Percentiles rank a stretch among this genome's conserved stretches.
These are phyloP conservation scores for Coemansia sp. DNA, from an alignment of 192 early-diverging fungal genomes.

Conservation along the genomic window DNA sequence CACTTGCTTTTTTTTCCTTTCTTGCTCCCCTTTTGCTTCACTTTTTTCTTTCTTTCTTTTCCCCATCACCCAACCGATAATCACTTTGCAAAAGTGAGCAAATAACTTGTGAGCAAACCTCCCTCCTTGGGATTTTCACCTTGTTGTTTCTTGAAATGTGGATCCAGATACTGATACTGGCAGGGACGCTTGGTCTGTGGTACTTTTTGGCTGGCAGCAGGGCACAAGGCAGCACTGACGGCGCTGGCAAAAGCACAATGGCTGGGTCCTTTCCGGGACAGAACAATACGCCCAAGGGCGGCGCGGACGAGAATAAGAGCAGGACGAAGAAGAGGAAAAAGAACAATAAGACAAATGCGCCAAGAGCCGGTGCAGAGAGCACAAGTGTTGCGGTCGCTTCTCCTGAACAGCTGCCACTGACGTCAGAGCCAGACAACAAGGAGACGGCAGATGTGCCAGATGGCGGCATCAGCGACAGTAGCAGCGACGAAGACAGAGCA, in stretches of 20 bases:
- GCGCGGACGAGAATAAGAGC: neutral
- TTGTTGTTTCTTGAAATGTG: conserved; percentile 13
- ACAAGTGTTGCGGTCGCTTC: neutral
- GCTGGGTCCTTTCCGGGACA: conserved; percentile 20
- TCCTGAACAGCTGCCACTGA: neutral
- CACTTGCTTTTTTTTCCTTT: no score
- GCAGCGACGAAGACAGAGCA: neutral
- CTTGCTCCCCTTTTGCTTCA: neutral
- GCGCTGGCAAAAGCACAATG: conserved; percentile 2
- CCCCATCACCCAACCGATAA: neutral
- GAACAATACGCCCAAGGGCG: neutral
- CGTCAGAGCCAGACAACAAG: neutral
- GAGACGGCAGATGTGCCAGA: neutral
- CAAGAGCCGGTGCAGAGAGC: neutral
- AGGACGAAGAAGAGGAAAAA: conserved; percentile 9
- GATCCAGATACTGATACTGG: conserved; percentile 22
- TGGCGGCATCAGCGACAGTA: no score
- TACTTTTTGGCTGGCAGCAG: conserved; percentile 24
- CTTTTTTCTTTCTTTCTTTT: conserved; percentile 2
- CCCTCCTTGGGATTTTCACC: neutral
- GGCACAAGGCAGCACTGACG: neutral
- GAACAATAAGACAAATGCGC: neutral
- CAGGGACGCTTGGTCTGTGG: conserved; percentile 27
- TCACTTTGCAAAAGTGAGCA: no score
- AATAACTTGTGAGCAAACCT: neutral